phyloP scores from a whole-genome alignment of 331 rosid genomes.

The Saraca asoca region DNA sequence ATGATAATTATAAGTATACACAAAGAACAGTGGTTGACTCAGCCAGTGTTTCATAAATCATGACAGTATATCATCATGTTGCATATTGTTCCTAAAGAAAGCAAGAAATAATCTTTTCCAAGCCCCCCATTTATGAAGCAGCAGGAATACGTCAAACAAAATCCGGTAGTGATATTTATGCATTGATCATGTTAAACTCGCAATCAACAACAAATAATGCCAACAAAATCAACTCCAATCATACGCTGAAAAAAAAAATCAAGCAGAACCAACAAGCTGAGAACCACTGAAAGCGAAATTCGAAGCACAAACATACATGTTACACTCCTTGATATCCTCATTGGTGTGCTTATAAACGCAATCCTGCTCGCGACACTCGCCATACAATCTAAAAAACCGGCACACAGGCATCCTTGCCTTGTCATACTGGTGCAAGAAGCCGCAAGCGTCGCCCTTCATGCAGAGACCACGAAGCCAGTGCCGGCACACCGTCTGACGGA shows the following conservation, averaged over 20 bases:
- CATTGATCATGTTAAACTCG: slow-evolving; percentile 8
- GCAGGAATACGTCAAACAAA: slow-evolving; percentile 7
- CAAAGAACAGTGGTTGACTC: too few relatives aligned
- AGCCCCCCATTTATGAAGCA: slow-evolving; percentile 20
- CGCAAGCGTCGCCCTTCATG: slow-evolving; percentile 99
- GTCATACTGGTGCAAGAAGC: slow-evolving; percentile 95
- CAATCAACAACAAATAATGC: slow-evolving; percentile 26
- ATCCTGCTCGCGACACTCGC: slow-evolving; percentile 99
- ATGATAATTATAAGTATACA: too few relatives aligned
- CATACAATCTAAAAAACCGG: slow-evolving; percentile 81
- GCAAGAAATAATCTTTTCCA: not conserved
- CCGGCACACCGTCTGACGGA: slow-evolving; percentile 96
- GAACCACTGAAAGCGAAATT: slow-evolving; percentile 8
- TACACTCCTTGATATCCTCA: slow-evolving; percentile 98
- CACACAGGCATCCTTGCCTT: slow-evolving; percentile 98
- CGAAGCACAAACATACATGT: slow-evolving; percentile 59
- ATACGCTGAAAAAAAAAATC: not conserved
- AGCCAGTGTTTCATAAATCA: too few relatives aligned
- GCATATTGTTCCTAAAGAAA: slow-evolving; percentile 2
- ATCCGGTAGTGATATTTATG: not conserved
- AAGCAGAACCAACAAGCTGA: not conserved
- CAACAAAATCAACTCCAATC: slow-evolving; percentile 7
- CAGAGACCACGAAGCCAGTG: slow-evolving; percentile 97
- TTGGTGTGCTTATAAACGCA: slow-evolving; percentile 97
- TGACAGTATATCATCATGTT: too few relatives aligned